Base-by-base conservation (phyloP, 345 rosid species). In the Cochlearia excelsa region DNA sequence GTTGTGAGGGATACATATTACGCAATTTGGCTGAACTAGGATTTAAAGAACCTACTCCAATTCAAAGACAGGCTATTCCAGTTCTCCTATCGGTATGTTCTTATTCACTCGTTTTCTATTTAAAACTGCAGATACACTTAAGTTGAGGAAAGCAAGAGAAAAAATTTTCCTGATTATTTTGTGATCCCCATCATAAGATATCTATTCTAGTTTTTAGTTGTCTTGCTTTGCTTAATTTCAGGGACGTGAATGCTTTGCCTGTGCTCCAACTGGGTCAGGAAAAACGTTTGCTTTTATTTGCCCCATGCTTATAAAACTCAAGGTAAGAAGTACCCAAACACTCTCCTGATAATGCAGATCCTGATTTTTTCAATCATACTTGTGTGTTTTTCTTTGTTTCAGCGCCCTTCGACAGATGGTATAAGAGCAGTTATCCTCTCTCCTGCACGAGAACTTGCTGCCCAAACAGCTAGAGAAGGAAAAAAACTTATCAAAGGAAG, bases 211-310 rank as follows among this genome's bases (percentile, higher is more conserved):
- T 38, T 46, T 57, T 55, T 46, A 60, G 16, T 39, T 71, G 37
- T 34, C 8, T 65, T 30, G 23, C 23, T 30, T 69, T 57, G 63
- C 40, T 59, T 66, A 29, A 37, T 50, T 7, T 6, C 54, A 93
- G 99, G 97, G 81, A 38, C 89, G 88, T 59, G 97, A 92, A 75
- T 92, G 96, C 77, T 89, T 92, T 64, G 95, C 94, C 11, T 86
- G 90, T 78, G 98, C 98, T 45, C 97, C 97, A 34, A 92, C 98
- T 65, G 98, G 98, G 57, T 89, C 98, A 26, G 97, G 98, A 39
- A 89, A 92, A 70, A 89, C 98, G 54, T 67, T 92, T 67, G 94
- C 94, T 61, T 92, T 92, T 81, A 72, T 92, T 5, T 86, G 83
- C 43, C 97, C 98, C 63, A 89, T 92, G 86, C 85, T 92, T 35